These are phyloP conservation scores for Platanthera guangdongensis DNA, from an alignment of 106 monocot species.

Conservation along the genomic window DNA sequence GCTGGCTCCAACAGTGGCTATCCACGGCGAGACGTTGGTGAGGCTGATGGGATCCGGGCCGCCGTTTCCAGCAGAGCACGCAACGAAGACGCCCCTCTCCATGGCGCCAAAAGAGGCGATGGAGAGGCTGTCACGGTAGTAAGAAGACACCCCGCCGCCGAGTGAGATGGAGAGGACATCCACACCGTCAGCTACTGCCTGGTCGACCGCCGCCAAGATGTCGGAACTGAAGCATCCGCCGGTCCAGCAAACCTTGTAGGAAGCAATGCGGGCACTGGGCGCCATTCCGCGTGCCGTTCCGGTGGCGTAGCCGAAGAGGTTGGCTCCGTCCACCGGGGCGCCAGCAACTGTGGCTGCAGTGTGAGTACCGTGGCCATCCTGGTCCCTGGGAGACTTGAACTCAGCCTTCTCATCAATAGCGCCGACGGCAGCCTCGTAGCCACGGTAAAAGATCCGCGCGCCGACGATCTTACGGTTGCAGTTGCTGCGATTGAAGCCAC, in stretches of 20 bases:
- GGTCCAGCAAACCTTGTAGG: conserved; percentile 86
- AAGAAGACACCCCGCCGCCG: conserved; percentile 70
- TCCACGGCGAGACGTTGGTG: conserved; percentile 84
- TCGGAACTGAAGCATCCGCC: conserved; percentile 90
- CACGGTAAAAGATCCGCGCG: conserved; percentile 66
- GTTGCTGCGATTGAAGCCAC: conserved; percentile 32
- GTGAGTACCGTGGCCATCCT: conserved; percentile 95
- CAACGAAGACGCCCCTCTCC: conserved; percentile 85
- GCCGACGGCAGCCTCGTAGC: conserved; percentile 71
- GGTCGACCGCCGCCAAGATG: conserved; percentile 72
- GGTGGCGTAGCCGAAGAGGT: conserved; percentile 56
- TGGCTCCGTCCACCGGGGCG: conserved; percentile 43
- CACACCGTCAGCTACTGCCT: conserved; percentile 73
- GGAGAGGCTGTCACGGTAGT: conserved; percentile 64
- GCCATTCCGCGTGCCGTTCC: conserved; percentile 89
- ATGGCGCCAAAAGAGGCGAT: conserved; percentile 67
- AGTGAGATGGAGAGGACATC: conserved; percentile 89
- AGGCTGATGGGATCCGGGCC: conserved; percentile 75
- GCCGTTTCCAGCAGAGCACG: conserved; percentile 79
- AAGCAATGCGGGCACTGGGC: conserved; percentile 61
- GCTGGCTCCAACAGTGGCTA: conserved; percentile 70
- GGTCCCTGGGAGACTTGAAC: conserved; percentile 70
- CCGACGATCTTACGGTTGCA: conserved; percentile 82
- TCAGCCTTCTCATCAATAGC: conserved; percentile 49
- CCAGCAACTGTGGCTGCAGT: conserved; percentile 79